Percentiles rank a stretch among this genome's conserved stretches.
phyloP scores from a whole-genome alignment of 176 grass and related monocot species.

The Thalia dealbata region DNA sequence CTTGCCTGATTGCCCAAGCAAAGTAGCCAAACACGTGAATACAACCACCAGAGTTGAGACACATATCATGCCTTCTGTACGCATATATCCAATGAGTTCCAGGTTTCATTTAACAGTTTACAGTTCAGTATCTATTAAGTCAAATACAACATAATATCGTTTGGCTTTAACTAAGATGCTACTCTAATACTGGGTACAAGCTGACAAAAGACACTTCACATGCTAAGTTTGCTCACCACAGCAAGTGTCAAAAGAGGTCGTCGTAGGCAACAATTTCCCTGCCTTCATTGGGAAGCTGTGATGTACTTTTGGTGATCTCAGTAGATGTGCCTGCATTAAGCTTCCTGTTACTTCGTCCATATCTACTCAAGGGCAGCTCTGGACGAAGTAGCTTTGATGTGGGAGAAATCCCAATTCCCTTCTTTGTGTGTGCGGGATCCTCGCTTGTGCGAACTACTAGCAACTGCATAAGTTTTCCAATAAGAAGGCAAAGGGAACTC shows the following conservation, averaged over 20 bases:
- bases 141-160: no score
- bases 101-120: not conserved
- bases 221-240: not conserved
- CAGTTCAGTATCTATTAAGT: not conserved
- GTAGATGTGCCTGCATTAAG: slow-evolving; percentile 12
- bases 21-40: no score
- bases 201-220: not conserved
- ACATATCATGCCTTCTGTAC: no score
- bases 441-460: slow-evolving; percentile 39
- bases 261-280: slow-evolving; percentile 83
- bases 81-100: no score
- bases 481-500: not conserved
- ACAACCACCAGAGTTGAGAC: no score
- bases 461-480: slow-evolving; percentile 25
- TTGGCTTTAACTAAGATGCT: no score
- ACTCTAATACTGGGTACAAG: no score
- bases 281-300: slow-evolving; percentile 22
- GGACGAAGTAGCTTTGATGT: slow-evolving; percentile 14
- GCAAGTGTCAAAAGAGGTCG: slow-evolving; percentile 51
- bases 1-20: no score
- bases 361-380: slow-evolving; percentile 21
- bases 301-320: slow-evolving; percentile 20
- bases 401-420: slow-evolving; percentile 10
- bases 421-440: slow-evolving; percentile 20
- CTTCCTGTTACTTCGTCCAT: slow-evolving; percentile 23